A percentile compares a stretch with the other conserved stretches of the same genome.
Evolutionary conservation across 1,284 basidiomycete genomes (phyloP).

Genomic region (Pascua guehoae): DNA sequence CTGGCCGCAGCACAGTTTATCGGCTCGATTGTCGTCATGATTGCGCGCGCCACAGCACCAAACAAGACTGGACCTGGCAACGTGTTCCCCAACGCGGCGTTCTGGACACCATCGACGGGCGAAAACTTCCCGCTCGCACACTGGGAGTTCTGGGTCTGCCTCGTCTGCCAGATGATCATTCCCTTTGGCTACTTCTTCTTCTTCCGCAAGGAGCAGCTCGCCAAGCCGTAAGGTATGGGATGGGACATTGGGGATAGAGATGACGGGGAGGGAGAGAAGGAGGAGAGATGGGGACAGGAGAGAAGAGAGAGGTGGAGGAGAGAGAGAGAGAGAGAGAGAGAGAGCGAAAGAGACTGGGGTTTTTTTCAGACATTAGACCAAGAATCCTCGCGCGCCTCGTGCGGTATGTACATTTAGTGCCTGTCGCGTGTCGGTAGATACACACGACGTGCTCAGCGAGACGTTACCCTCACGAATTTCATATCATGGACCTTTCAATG

Average conservation of each 20-base stretch:
- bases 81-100: constrained; percentile 86
- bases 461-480: no score
- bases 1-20: constrained; percentile 72
- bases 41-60: constrained; percentile 48
- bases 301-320: neutral
- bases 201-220: constrained; percentile 55
- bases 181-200: constrained; percentile 91
- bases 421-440: no score
- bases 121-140: constrained; percentile 44
- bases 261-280: neutral
- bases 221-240: constrained; percentile 33
- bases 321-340: no score
- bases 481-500: no score
- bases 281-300: neutral
- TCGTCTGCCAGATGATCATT: constrained; percentile 63
- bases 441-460: no score
- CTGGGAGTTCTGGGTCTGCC: constrained; percentile 77
- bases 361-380: neutral
- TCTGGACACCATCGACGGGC: constrained; percentile 69
- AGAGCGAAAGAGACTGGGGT: neutral
- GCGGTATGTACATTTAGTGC: neutral
- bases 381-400: neutral
- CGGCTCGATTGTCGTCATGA: constrained; percentile 49
- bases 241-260: neutral
- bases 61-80: constrained; percentile 67